These are phyloP conservation scores for Eucalyptus urophylla DNA, from an alignment of 345 rosid species.

Conservation along the genomic window DNA sequence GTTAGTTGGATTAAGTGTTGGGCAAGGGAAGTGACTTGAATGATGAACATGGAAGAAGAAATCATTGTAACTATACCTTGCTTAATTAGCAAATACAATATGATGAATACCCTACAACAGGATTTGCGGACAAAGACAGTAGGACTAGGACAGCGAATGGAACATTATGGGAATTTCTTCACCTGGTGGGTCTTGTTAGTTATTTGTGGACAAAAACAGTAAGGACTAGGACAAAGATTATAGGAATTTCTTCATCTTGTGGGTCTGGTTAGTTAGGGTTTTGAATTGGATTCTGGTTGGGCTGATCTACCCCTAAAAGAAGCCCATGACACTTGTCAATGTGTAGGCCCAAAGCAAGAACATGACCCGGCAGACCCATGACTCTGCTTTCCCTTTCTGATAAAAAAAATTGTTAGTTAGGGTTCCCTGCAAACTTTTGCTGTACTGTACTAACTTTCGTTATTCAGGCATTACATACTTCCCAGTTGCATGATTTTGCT, in stretches of 20 bases:
- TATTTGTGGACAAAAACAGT: neutral
- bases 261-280: neutral
- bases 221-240: neutral
- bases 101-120: neutral
- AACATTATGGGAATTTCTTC: neutral
- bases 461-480: neutral
- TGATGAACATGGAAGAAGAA: slow-evolving; percentile 3
- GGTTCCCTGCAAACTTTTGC: too few species aligned
- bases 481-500: neutral
- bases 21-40: slow-evolving; percentile 19
- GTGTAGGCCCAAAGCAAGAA: neutral
- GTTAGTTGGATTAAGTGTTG: slow-evolving; percentile 39
- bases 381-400: neutral
- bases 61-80: neutral
- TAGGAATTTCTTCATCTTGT: neutral
- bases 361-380: neutral
- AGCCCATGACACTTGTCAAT: neutral
- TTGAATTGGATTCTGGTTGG: neutral
- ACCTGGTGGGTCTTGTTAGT: neutral
- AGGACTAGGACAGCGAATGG: neutral
- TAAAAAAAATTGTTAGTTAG: neutral
- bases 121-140: neutral
- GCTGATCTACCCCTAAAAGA: neutral
- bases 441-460: neutral
- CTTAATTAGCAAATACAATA: neutral